Conservation (phyloP, 139 green algal species). For the Coelastrella sp. region DNA sequence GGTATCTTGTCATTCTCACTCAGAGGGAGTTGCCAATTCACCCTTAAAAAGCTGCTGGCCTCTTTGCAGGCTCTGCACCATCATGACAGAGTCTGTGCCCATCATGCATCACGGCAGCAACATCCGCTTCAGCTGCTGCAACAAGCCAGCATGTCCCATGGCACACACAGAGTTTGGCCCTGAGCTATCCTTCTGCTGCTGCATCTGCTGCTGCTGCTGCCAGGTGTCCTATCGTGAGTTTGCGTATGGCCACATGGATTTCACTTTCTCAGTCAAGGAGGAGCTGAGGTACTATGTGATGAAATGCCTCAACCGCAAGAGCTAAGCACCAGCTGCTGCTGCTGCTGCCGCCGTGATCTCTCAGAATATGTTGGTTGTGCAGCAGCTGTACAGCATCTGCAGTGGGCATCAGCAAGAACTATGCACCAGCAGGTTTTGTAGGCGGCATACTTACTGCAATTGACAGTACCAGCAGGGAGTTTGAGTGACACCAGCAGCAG, state of each 20-base stretch:
- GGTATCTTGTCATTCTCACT: too few species aligned
- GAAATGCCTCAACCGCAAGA: constrained; percentile 45
- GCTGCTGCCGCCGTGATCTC: not conserved
- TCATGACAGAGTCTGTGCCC: too few species aligned
- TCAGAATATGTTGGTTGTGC: not conserved
- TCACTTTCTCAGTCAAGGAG: constrained; percentile 84
- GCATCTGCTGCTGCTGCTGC: constrained; percentile 1
- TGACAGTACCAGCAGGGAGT: too few species aligned
- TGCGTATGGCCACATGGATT: constrained; percentile 93
- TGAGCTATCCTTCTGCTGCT: not conserved
- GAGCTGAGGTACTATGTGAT: constrained; percentile 70
- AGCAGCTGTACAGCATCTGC: not conserved
- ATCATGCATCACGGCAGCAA: not conserved
- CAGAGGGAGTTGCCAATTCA: too few species aligned
- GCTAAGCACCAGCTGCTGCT: not conserved
- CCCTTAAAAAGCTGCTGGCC: too few species aligned
- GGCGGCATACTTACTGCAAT: too few species aligned
- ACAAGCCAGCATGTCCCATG: too few species aligned
- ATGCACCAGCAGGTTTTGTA: too few species aligned
- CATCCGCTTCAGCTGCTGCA: not conserved
- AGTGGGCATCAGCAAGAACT: too few species aligned
- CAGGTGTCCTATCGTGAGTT: constrained; percentile 83
- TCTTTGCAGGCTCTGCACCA: too few species aligned
- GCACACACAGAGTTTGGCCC: too few species aligned
- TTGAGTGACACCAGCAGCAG: too few species aligned